Evolutionary conservation across 345 rosid species (phyloP), one percentile per base, ranked within the genome.

Genomic region (Camelina hispida): DNA sequence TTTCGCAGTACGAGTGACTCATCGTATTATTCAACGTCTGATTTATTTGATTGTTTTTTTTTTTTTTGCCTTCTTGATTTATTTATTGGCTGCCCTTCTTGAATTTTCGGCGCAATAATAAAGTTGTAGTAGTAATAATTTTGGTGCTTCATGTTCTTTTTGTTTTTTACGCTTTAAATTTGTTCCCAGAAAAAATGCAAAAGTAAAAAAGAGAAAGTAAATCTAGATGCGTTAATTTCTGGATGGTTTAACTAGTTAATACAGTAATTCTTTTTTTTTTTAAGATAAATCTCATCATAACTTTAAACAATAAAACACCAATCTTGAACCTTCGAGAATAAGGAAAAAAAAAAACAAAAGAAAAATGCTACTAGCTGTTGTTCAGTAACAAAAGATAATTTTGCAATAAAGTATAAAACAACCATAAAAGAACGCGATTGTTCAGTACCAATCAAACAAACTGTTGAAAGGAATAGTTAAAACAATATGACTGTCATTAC

Each of bases 71-170:
- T 62, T n/a, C 3, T 72, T 72, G 38, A 22, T 20, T 20, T 62
- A 9, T 59, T 11, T 32, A 2, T 57, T 37, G 11, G 65, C 16
- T 28, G 30, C 44, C 28, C 9, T 59, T 11, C 17, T 63, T 63
- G 23, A 28, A 44, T 63, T 63, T 57, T 47, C 30, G 71, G 77
- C 77, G 64, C 77, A 73, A 73, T 73, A 42, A 64, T 25, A 25
- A 25, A 25, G 28, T 25, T 25, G 50, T n/a, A n/a, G 48, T 60
- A 4, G 47, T 73, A 22, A 50, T 25, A 50, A 55, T 35, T 35
- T 17, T 7, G 46, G 78, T 74, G 30, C 15, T 56, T 46, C 71
- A 66, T 73, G n/a, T 46, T 74, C 51, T 34, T 46, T 64, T 64
- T 44, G 37, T 56, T 65, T 65, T 16, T 28, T 28, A 4, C 4